Conservation (phyloP, 352 stramenopile species). For the Globisporangium irregulare region DNA sequence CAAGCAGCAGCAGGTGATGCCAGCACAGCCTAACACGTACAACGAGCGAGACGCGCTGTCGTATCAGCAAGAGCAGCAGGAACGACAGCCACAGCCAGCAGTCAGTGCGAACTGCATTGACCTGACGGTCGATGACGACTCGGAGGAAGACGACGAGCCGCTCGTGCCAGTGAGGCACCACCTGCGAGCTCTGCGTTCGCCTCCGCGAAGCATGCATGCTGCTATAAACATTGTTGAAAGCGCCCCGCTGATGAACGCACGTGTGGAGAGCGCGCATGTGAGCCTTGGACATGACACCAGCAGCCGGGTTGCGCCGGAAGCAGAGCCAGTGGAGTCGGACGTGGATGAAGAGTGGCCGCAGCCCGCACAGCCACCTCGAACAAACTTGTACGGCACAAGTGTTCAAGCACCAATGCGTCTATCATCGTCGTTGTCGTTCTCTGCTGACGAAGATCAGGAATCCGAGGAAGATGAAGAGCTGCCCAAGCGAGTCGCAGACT, state of each 20-base stretch:
- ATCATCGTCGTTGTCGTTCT: not conserved
- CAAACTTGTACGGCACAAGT: constrained; percentile 5
- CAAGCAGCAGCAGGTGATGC: not conserved
- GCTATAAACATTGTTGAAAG: not conserved
- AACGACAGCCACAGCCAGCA: not conserved
- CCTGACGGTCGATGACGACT: constrained; percentile 52
- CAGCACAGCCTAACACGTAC: not conserved
- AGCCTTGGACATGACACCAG: not conserved
- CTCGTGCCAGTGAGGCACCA: constrained; percentile 10
- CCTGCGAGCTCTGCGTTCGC: not conserved
- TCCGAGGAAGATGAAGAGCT: constrained; percentile 43
- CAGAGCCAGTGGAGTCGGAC: constrained; percentile 44
- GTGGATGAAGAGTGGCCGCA: constrained; percentile 60
- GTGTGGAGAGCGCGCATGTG: not conserved
- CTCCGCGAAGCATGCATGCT: not conserved
- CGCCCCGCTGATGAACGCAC: not conserved
- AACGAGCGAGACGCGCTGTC: not conserved
- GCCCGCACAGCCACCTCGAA: constrained; percentile 1
- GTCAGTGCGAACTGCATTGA: constrained; percentile 33
- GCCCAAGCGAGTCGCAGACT: constrained; percentile 2
- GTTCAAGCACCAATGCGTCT: not conserved
- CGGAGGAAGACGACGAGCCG: constrained; percentile 50
- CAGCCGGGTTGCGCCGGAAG: not conserved
- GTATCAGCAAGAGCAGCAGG: constrained; percentile 1
- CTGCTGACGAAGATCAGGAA: constrained; percentile 15